A percentile compares a stretch with the other conserved stretches of the same genome.
phyloP scores from a whole-genome alignment of 2,329 filamentous ascomycete genomes.

The Colletotrichum scovillei region DNA sequence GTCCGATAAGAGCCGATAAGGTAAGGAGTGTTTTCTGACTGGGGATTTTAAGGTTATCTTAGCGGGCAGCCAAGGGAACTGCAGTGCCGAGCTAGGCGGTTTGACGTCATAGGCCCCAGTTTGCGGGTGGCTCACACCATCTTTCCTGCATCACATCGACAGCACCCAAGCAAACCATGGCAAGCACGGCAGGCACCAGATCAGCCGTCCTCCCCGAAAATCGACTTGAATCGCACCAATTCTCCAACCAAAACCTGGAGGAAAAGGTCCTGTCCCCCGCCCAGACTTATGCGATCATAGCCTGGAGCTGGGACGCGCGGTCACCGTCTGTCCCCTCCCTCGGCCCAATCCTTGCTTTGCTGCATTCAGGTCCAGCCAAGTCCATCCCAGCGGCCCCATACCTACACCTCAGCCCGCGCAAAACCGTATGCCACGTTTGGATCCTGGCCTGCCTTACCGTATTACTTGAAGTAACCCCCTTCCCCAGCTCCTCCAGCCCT shows the following conservation, averaged over 20 bases:
- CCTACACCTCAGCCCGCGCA: neutral
- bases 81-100: conserved; percentile 32
- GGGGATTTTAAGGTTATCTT: conserved; percentile 35
- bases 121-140: conserved; percentile 27
- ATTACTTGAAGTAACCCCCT: conserved; percentile 22
- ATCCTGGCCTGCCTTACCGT: neutral
- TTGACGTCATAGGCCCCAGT: conserved; percentile 37
- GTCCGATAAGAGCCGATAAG: conserved; percentile 26
- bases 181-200: conserved; percentile 13
- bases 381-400: neutral
- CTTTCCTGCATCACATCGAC: conserved; percentile 17
- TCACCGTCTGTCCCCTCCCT: neutral
- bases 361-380: conserved; percentile 13
- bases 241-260: neutral
- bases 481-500: conserved; percentile 22
- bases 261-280: neutral
- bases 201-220: neutral
- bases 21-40: neutral
- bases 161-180: conserved; percentile 3
- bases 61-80: conserved; percentile 27
- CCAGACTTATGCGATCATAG: conserved; percentile 35
- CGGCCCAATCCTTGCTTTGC: neutral
- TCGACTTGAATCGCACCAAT: neutral
- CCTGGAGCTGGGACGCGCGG: conserved; percentile 25
- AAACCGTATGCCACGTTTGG: neutral